Base-by-base conservation (phyloP, 2,329 filamentous ascomycete genomes). In the Dactylellina cionopaga region DNA sequence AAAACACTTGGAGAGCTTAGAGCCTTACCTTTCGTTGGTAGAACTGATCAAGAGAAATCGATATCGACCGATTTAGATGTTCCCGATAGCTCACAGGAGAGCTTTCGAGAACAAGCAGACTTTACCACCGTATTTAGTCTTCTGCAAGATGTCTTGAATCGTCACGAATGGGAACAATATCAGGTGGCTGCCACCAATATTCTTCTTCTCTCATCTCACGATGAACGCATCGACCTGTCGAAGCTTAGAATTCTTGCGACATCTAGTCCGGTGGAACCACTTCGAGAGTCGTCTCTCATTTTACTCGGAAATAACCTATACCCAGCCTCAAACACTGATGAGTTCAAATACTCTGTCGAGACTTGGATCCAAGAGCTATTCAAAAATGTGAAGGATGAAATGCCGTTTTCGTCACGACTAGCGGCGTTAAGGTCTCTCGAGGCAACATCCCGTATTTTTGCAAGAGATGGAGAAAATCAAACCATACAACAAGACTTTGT, bases 341-440 rank as follows among this genome's bases (percentile, higher is more conserved):
- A 37, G 17, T 37, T 68, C 17, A 7, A 3, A 0, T 11, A 6
- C 13, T 39, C 11, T 7, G 51, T 74, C 15, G 3, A 27, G 46
- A 27, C 33, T 15, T 74, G 73, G 66, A 62, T 59, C 9, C 10
- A 56, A 13, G 29, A 65, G 43, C 37, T 74, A 15, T 59, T 74
- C 35, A 49, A 47, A 37, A 51, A 35, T 7, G 41, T 64, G 7
- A 27, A 56, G 6, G 71, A 64, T 37, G 66, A 35, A 56, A 56
- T 89, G 86, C 85, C 86, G 15, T 90, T 90, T 69, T 87, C 90
- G 77, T 87, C 84, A 0, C 86, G 90, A 52, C 82, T 86, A 76
- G 86, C 89, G 0, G 87, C 87, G 0, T 83, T 84, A 1, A 79
- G 81, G 35, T 86, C 89, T 0, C 81, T 91, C 77, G 52, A 72